A percentile compares a stretch with the other conserved stretches of the same genome.
Conservation (phyloP, 371 early-diverging fungal genomes). For the Apophysomyces ossiformis region DNA sequence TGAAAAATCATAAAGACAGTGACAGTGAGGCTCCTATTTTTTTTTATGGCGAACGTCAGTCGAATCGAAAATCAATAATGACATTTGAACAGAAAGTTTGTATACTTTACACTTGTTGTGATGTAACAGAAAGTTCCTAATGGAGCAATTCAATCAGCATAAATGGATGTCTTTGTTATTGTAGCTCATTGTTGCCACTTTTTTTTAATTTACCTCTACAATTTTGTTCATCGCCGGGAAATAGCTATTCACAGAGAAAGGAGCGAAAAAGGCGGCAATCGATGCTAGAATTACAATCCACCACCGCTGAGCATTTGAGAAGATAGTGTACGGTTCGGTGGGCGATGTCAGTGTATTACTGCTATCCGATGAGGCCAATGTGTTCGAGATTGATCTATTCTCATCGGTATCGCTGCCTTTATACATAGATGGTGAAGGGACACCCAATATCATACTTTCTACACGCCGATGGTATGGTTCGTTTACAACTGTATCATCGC, state of each 20-base stretch:
- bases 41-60: not conserved
- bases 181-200: not conserved
- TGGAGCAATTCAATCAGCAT: not conserved
- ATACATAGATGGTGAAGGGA: not conserved
- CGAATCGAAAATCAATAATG: not conserved
- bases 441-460: not conserved
- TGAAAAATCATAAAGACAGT: slow-evolving; percentile 52
- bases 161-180: not conserved
- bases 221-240: slow-evolving; percentile 33
- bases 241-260: slow-evolving; percentile 32
- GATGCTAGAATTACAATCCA: slow-evolving; percentile 26
- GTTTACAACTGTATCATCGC: not conserved
- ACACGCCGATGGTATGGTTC: not conserved
- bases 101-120: slow-evolving; percentile 26
- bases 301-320: slow-evolving; percentile 22
- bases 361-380: not conserved
- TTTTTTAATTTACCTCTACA: slow-evolving; percentile 20
- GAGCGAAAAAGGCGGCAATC: slow-evolving; percentile 31
- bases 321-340: slow-evolving; percentile 21
- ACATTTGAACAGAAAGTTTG: not conserved
- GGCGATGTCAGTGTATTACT: not conserved
- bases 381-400: not conserved
- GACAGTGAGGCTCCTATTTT: slow-evolving; percentile 38
- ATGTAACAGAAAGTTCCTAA: slow-evolving; percentile 10
- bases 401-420: not conserved